These are phyloP conservation scores for Colletotrichum salicis DNA, from an alignment of 2,329 filamentous ascomycete genomes.

Conservation along the genomic window DNA sequence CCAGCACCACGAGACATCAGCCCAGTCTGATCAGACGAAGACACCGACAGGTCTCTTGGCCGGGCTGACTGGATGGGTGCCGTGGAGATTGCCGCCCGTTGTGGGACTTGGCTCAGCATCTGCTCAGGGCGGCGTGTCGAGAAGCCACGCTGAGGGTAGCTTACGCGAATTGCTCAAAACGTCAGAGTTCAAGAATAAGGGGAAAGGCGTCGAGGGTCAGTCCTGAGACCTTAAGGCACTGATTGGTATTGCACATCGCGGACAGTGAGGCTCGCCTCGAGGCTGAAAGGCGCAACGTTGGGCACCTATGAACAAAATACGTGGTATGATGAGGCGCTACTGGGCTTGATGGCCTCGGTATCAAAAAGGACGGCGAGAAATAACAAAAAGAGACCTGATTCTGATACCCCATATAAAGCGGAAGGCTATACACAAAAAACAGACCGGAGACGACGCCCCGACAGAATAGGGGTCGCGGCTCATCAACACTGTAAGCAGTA, in stretches of 20 bases:
- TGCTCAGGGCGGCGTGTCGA: constrained; percentile 40
- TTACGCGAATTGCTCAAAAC: constrained; percentile 62
- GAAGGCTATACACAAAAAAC: constrained; percentile 29
- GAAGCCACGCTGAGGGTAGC: constrained; percentile 66
- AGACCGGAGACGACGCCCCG: neutral
- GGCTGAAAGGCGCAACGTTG: neutral
- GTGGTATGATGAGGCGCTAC: neutral
- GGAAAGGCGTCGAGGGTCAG: constrained; percentile 44
- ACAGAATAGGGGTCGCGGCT: neutral
- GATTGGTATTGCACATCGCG: neutral
- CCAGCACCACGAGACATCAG: constrained; percentile 41
- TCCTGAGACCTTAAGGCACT: constrained; percentile 1
- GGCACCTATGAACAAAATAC: neutral
- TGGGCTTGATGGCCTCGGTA: neutral
- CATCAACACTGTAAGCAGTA: constrained; percentile 19
- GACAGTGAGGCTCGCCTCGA: neutral
- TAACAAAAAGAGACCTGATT: neutral
- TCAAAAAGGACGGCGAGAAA: constrained; percentile 12
- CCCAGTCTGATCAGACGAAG: constrained; percentile 39
- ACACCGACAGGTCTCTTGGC: constrained; percentile 44
- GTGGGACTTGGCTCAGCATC: constrained; percentile 36
- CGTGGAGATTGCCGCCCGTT: constrained; percentile 51
- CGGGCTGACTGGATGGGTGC: constrained; percentile 58
- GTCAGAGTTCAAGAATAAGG: constrained; percentile 44
- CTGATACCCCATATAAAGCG: constrained; percentile 25